These are phyloP conservation scores for Plantago ovata DNA, from an alignment of 257 asterid genomes.

Conservation along the genomic window DNA sequence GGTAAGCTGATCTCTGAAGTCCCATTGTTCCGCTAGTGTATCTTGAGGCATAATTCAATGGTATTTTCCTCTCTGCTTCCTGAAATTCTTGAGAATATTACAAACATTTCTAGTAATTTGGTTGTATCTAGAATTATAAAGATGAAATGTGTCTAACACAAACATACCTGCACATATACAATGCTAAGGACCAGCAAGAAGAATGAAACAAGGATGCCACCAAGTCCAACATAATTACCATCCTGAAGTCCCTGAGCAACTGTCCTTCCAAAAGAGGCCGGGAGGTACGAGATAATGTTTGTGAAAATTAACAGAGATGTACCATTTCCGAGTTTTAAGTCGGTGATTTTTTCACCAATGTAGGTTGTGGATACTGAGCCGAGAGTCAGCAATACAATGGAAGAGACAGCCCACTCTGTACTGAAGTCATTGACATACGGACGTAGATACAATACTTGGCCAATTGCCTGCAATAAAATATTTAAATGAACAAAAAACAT, in stretches of 20 bases:
- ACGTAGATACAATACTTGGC: slow-evolving; percentile 87
- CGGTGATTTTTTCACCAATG: slow-evolving; percentile 85
- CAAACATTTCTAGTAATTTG: slow-evolving; percentile 19
- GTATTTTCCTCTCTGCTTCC: slow-evolving; percentile 99
- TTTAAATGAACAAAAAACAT: neutral
- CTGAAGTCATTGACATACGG: slow-evolving; percentile 93
- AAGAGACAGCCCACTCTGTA: slow-evolving; percentile 79
- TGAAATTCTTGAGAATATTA: slow-evolving; percentile 26
- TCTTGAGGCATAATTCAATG: slow-evolving; percentile 86
- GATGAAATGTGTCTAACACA: slow-evolving; percentile 11
- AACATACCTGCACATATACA: slow-evolving; percentile 85
- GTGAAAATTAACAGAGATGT: slow-evolving; percentile 95
- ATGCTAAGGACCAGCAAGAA: slow-evolving; percentile 85
- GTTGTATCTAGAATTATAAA: neutral
- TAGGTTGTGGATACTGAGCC: slow-evolving; percentile 79
- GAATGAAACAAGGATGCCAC: slow-evolving; percentile 64
- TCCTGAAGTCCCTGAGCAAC: slow-evolving; percentile 78
- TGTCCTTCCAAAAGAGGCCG: slow-evolving; percentile 96
- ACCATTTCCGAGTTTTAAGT: slow-evolving; percentile 93
- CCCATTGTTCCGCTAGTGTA: slow-evolving; percentile 66
- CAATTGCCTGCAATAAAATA: slow-evolving; percentile 71
- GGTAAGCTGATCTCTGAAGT: slow-evolving; percentile 80
- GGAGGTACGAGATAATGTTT: slow-evolving; percentile 91
- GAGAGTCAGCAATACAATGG: slow-evolving; percentile 72
- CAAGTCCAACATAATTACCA: slow-evolving; percentile 84